Evolutionary conservation across 83 land plant genomes (phyloP).

Genomic region (Thuja plicata): DNA sequence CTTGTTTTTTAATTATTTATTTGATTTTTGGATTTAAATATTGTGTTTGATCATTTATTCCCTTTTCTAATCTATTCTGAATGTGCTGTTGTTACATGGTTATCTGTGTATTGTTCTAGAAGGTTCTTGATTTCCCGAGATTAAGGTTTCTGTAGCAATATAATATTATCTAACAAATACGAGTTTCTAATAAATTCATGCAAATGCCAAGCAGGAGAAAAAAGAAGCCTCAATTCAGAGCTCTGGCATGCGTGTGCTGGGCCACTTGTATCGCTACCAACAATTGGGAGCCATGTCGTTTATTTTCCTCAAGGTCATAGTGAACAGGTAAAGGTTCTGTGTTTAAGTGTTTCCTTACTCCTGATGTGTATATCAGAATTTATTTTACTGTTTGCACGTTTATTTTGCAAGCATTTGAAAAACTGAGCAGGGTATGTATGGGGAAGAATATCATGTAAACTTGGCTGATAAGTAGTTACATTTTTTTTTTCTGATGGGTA

Average conservation of each 20-base stretch:
- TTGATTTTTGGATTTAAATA: not conserved
- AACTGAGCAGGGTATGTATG: not conserved
- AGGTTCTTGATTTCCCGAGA: not conserved
- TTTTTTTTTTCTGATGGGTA: not conserved
- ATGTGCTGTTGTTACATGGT: not conserved
- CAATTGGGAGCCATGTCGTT: slow-evolving; percentile 76
- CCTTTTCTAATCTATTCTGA: not conserved
- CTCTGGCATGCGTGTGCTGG: slow-evolving; percentile 91
- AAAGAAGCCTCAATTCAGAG: slow-evolving; percentile 63
- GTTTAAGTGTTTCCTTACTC: not conserved
- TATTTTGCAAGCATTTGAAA: not conserved
- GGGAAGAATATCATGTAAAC: not conserved
- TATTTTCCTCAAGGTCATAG: slow-evolving; percentile 84
- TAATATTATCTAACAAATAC: not conserved
- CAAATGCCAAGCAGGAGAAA: slow-evolving; percentile 46
- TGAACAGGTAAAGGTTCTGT: slow-evolving; percentile 54
- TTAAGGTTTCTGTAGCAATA: not conserved
- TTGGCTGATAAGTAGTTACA: not conserved
- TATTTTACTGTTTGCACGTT: not conserved
- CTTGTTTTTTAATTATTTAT: not conserved
- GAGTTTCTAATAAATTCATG: slow-evolving; percentile 3
- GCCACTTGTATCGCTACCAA: slow-evolving; percentile 72
- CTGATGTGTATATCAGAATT: not conserved
- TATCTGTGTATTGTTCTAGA: not conserved
- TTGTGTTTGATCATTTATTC: not conserved